Evolutionary conservation across 441 rosid species (phyloP).

Genomic region (Adansonia rubrostipa): DNA sequence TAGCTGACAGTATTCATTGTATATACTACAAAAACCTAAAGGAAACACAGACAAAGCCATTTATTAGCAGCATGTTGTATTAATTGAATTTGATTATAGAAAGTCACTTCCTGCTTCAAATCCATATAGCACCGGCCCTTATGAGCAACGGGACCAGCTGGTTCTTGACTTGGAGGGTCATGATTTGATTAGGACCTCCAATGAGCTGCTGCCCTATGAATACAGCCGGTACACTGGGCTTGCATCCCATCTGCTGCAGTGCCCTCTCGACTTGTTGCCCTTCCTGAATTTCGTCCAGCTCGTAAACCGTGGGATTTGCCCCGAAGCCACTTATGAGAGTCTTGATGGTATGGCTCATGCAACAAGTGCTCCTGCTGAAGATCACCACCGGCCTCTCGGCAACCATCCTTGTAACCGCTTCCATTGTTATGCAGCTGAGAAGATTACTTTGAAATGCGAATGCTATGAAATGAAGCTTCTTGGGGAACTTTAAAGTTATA

Average conservation of each 20-base stretch:
- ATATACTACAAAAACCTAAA: background rate
- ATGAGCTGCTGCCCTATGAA: slow-evolving; percentile 66
- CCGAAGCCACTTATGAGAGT: slow-evolving; percentile 54
- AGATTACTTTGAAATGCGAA: slow-evolving; percentile 1
- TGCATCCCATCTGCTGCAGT: slow-evolving; percentile 51
- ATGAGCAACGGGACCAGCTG: slow-evolving; percentile 54
- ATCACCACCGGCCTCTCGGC: slow-evolving; percentile 63
- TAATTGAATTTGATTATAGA: background rate
- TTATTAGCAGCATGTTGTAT: background rate
- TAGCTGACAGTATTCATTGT: background rate
- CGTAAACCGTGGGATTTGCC: slow-evolving; percentile 57
- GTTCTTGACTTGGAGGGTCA: slow-evolving; percentile 56
- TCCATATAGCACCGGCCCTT: slow-evolving; percentile 67
- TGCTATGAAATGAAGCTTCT: background rate
- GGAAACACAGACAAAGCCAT: slow-evolving; percentile 7
- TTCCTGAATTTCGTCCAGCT: slow-evolving; percentile 58
- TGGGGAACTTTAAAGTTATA: slow-evolving; percentile 8
- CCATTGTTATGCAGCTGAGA: slow-evolving; percentile 35
- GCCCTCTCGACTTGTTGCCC: slow-evolving; percentile 59
- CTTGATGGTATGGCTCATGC: slow-evolving; percentile 63
- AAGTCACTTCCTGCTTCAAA: slow-evolving; percentile 33
- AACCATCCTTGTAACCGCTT: slow-evolving; percentile 45
- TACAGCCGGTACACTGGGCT: slow-evolving; percentile 52
- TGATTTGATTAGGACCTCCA: slow-evolving; percentile 68
- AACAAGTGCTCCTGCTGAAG: slow-evolving; percentile 67